A percentile compares a stretch with the other conserved stretches of the same genome.
Conservation (phyloP, 208 protist genomes). For the Leptomonas pyrrhocoris region DNA sequence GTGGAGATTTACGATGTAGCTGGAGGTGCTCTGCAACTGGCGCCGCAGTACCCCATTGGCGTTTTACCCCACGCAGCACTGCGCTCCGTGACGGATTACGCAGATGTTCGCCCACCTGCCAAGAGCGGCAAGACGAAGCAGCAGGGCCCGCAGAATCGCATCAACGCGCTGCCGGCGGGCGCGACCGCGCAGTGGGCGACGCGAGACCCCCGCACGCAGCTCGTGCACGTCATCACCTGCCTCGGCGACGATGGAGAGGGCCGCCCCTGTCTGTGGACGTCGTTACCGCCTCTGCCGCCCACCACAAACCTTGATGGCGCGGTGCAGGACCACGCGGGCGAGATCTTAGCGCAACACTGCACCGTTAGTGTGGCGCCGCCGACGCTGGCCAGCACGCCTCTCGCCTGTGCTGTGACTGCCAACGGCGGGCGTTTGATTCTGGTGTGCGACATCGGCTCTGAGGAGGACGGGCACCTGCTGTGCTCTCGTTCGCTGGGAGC, state of each 20-base stretch:
- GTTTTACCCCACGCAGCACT: slow-evolving; percentile 38
- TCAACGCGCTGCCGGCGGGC: slow-evolving; percentile 18
- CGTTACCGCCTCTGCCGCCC: slow-evolving; percentile 43
- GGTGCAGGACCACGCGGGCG: slow-evolving; percentile 14
- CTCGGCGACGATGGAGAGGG: slow-evolving; percentile 40
- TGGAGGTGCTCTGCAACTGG: slow-evolving; percentile 18
- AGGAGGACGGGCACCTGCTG: slow-evolving; percentile 66
- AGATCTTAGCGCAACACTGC: slow-evolving; percentile 53
- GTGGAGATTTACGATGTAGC: slow-evolving; percentile 59
- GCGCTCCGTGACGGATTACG: slow-evolving; percentile 3
- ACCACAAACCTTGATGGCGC: neutral
- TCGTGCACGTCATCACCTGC: slow-evolving; percentile 71
- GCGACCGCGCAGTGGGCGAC: slow-evolving; percentile 48
- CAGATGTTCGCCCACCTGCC: neutral
- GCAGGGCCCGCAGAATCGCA: neutral
- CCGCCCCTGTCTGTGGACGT: slow-evolving; percentile 50
- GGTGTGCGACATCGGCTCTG: slow-evolving; percentile 56
- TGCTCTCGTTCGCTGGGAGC: slow-evolving; percentile 60
- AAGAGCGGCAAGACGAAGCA: neutral
- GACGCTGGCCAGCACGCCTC: slow-evolving; percentile 41
- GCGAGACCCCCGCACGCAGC: slow-evolving; percentile 17
- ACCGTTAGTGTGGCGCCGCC: slow-evolving; percentile 52
- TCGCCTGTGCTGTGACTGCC: slow-evolving; percentile 58
- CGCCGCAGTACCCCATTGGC: slow-evolving; percentile 39
- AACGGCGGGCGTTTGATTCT: slow-evolving; percentile 35